Evolutionary conservation across 2,329 filamentous ascomycete species (phyloP).

Genomic region (Ambrosiella cleistominuta): DNA sequence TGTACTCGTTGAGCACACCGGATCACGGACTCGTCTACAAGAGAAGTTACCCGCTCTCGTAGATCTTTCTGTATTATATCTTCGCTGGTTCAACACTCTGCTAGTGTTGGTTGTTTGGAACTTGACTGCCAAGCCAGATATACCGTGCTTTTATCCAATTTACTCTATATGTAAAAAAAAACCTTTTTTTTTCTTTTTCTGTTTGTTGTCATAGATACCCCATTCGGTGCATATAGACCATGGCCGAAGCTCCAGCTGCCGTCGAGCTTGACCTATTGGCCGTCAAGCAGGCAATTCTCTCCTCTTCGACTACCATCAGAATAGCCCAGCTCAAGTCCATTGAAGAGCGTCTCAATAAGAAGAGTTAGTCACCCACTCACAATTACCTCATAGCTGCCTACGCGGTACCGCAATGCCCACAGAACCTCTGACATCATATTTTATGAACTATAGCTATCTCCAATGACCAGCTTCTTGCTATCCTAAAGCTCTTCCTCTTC

Average conservation of each 20-base stretch:
- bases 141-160: too few relatives aligned
- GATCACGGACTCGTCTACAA: background rate
- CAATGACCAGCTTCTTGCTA: slow-evolving; percentile 29
- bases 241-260: slow-evolving; percentile 14
- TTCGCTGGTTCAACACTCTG: background rate
- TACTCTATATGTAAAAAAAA: too few relatives aligned
- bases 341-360: slow-evolving; percentile 37
- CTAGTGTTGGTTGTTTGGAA: background rate
- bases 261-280: slow-evolving; percentile 32
- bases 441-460: slow-evolving; percentile 25
- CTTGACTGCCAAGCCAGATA: background rate
- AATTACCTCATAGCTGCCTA: slow-evolving; percentile 13
- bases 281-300: slow-evolving; percentile 34
- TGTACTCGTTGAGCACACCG: background rate
- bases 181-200: background rate
- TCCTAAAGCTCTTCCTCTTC: slow-evolving; percentile 62
- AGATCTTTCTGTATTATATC: background rate
- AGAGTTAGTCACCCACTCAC: slow-evolving; percentile 26
- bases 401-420: background rate
- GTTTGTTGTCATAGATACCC: background rate
- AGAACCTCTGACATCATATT: background rate
- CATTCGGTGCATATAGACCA: slow-evolving; percentile 1
- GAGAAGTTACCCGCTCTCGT: slow-evolving; percentile 2
- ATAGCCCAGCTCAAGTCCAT: slow-evolving; percentile 36
- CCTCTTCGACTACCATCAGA: slow-evolving; percentile 42